These are phyloP conservation scores for Arachis stenosperma DNA, from an alignment of 306 rosid species.

Conservation along the genomic window DNA sequence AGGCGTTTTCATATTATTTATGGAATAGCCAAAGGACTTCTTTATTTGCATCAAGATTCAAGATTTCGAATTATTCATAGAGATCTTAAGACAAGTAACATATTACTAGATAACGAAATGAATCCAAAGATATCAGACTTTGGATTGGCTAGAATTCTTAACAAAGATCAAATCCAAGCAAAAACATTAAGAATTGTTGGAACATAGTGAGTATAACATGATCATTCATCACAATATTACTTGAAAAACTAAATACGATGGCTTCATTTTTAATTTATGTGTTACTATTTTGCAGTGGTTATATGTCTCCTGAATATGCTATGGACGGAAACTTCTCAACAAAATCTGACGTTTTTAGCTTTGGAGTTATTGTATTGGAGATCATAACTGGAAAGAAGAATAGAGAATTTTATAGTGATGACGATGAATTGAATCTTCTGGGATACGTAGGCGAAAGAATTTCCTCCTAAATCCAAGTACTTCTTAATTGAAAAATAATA, in stretches of 20 bases:
- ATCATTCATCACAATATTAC: background rate
- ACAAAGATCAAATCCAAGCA: constrained; percentile 60
- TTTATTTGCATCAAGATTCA: constrained; percentile 82
- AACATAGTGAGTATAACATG: constrained; percentile 67
- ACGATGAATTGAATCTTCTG: constrained; percentile 64
- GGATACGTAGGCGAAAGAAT: constrained; percentile 47
- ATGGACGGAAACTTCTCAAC: constrained; percentile 74
- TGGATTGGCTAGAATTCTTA: constrained; percentile 80
- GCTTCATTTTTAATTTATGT: background rate
- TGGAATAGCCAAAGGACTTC: constrained; percentile 78
- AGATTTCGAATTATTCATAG: constrained; percentile 78
- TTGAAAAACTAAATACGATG: background rate
- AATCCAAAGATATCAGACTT: constrained; percentile 80
- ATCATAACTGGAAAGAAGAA: constrained; percentile 69
- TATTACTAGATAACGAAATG: constrained; percentile 66
- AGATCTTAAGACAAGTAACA: constrained; percentile 78
- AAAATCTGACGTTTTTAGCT: constrained; percentile 78
- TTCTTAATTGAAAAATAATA: too few relatives aligned
- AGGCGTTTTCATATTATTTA: constrained; percentile 62
- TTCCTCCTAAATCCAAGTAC: too few relatives aligned
- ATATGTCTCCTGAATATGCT: constrained; percentile 85
- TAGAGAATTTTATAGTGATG: constrained; percentile 58
- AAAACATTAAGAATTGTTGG: constrained; percentile 75
- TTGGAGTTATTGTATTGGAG: constrained; percentile 74
- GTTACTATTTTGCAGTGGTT: constrained; percentile 52